phyloP scores from a whole-genome alignment of 352 stramenopile genomes.

The Globisporangium heterothallicum region DNA sequence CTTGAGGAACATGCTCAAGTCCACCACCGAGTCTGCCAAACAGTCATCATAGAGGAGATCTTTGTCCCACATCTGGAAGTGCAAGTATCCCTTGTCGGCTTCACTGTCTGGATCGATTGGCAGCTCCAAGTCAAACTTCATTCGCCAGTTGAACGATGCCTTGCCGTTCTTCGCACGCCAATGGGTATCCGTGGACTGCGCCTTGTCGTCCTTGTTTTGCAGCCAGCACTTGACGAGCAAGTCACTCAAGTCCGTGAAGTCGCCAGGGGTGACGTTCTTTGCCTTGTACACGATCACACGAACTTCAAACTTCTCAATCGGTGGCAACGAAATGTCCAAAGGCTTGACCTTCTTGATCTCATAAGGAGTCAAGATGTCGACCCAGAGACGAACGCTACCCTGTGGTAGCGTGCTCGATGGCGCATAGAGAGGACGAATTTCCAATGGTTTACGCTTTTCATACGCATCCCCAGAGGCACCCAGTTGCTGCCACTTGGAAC shows the following conservation, averaged over 20 bases:
- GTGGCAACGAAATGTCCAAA: constrained; percentile 80
- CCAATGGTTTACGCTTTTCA: constrained; percentile 55
- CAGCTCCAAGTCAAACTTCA: constrained; percentile 90
- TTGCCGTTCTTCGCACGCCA: constrained; percentile 93
- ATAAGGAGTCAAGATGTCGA: constrained; percentile 82
- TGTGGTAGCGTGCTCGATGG: constrained; percentile 70
- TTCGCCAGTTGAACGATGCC: constrained; percentile 92
- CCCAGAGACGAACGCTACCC: constrained; percentile 74
- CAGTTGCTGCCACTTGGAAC: constrained; percentile 76
- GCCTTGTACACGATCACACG: constrained; percentile 90
- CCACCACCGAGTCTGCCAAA: constrained; percentile 64
- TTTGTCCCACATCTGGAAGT: constrained; percentile 80
- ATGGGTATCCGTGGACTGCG: constrained; percentile 91
- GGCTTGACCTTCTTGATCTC: constrained; percentile 67
- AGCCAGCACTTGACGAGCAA: constrained; percentile 89
- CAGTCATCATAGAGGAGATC: constrained; percentile 76
- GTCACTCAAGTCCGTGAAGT: constrained; percentile 87
- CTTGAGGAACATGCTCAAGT: constrained; percentile 60
- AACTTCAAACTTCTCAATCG: constrained; percentile 79
- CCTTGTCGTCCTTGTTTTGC: constrained; percentile 64
- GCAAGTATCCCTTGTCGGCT: constrained; percentile 58
- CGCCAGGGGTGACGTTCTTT: constrained; percentile 78
- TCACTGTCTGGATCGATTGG: constrained; percentile 66
- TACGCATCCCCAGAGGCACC: constrained; percentile 27
- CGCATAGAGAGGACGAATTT: constrained; percentile 57